Evolutionary conservation across 2,329 filamentous ascomycete species (phyloP).

Genomic region (Hypoxylon sp.): DNA sequence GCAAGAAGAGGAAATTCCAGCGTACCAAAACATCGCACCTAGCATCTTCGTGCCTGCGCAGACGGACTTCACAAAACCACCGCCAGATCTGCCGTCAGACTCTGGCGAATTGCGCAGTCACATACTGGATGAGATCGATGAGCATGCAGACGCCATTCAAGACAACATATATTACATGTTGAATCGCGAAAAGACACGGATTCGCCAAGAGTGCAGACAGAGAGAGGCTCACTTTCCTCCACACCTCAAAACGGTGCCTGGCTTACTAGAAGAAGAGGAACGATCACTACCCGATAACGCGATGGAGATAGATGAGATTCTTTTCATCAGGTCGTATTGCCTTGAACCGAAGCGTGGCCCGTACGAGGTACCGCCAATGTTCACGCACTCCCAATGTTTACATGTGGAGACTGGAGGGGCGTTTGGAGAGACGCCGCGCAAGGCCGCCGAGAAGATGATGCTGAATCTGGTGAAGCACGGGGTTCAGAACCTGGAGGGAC

Average conservation of each 20-base stretch:
- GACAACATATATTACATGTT: conserved; percentile 47
- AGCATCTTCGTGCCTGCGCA: conserved; percentile 49
- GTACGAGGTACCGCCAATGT: conserved; percentile 31
- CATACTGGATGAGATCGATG: conserved; percentile 44
- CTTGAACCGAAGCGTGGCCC: conserved; percentile 21
- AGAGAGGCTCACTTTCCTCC: conserved; percentile 24
- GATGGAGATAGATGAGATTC: conserved; percentile 32
- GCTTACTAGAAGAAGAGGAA: conserved; percentile 28
- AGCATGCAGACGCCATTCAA: conserved; percentile 46
- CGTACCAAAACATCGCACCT: conserved; percentile 41
- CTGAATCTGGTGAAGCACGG: conserved; percentile 37
- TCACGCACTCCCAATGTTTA: conserved; percentile 34
- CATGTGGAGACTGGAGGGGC: conserved; percentile 13
- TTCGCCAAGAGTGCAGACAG: conserved; percentile 31
- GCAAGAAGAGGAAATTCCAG: conserved; percentile 42
- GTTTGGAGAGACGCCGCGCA: conserved; percentile 41
- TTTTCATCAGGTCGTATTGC: conserved; percentile 23
- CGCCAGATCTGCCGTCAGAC: conserved; percentile 43
- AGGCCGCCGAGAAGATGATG: conserved; percentile 41
- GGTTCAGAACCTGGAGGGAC: conserved; percentile 40
- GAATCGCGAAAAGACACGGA: conserved; percentile 36
- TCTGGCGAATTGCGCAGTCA: conserved; percentile 27
- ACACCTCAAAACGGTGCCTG: conserved; percentile 8
- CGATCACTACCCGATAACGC: conserved; percentile 20
- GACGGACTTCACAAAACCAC: conserved; percentile 48